These are phyloP conservation scores for Schoenoplectus triqueter DNA, from an alignment of 202 grass and related monocot genomes.

Conservation along the genomic window DNA sequence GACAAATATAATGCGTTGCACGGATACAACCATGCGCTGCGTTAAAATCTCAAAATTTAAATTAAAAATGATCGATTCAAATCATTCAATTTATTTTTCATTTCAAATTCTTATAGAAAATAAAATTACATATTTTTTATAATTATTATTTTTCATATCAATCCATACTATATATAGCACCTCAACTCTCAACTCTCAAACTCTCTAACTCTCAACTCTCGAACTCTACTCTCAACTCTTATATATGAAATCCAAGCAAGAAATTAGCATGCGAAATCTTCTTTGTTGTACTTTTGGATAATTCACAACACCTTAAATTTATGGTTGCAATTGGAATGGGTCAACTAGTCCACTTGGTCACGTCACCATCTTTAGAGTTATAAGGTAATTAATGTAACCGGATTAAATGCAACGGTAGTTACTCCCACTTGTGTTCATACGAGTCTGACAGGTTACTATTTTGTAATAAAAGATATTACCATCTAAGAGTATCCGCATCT, in stretches of 20 bases:
- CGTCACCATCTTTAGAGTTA: neutral
- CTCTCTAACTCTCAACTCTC: too few species aligned
- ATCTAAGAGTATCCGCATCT: neutral
- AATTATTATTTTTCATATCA: too few species aligned
- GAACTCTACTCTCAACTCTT: neutral
- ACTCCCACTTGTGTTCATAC: neutral
- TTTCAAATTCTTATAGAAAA: too few species aligned
- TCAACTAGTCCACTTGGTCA: neutral
- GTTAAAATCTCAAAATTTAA: too few species aligned
- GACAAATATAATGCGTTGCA: too few species aligned
- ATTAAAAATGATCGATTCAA: too few species aligned
- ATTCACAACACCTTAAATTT: neutral
- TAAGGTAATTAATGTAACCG: neutral
- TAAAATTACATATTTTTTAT: too few species aligned
- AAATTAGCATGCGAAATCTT: neutral
- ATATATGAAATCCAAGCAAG: neutral
- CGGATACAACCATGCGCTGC: too few species aligned
- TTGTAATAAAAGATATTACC: neutral
- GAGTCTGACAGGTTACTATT: neutral
- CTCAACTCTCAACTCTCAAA: too few species aligned
- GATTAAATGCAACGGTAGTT: constrained; percentile 1
- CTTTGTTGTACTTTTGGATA: neutral
- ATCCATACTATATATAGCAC: too few species aligned
- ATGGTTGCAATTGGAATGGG: neutral
- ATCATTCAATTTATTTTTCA: too few species aligned